Base-by-base conservation (phyloP, 169 alveolate species). In the Plasmodium coatneyi region DNA sequence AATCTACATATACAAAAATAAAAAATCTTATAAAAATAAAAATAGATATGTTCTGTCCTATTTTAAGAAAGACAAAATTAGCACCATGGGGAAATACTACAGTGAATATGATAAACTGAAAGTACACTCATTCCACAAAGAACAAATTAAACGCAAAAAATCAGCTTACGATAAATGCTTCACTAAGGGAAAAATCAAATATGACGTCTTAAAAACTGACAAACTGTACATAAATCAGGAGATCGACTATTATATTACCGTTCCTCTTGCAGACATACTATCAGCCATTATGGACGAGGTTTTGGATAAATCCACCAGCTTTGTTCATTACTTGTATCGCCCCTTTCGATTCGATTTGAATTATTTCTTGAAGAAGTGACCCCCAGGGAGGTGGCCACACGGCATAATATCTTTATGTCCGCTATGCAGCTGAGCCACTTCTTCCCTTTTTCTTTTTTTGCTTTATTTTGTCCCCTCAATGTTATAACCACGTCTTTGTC, bases 31-130 rank as follows among this genome's bases (percentile, higher is more conserved):
- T 78, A 91, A 91, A 91, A 71, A 91, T 81, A 91, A 91, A 81
- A 91, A 91, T 71, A 91, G 95, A 81, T 91, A 91, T 80, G 36
- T 91, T 81, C n/a, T 82, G 25, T 91, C 95, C 12, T 91, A 91
- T 91, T 91, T 91, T 82, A 80, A 81, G 54, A 91, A 91, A 22
- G 95, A 91, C 78, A 66, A 81, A 80, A 91, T 91, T 14, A 34
- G 36, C 56, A 32, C 32, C 41, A 80, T 91, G 84, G 95, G 95
- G 28, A 91, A 91, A 91, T 91, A 91, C 56, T 91, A 91, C 60
- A 91, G 54, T 71, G 92, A 91, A 36, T 36, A 91, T 91, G 95
- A 91, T 41, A 91, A 91, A 80, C 39, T 91, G 9, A 91, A 81
- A 52, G 95, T 91, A 30, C 83, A 91, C 82, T 71, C 82, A 12